phyloP scores from a whole-genome alignment of 2,329 filamentous ascomycete genomes.

The Juglanconis oblonga region DNA sequence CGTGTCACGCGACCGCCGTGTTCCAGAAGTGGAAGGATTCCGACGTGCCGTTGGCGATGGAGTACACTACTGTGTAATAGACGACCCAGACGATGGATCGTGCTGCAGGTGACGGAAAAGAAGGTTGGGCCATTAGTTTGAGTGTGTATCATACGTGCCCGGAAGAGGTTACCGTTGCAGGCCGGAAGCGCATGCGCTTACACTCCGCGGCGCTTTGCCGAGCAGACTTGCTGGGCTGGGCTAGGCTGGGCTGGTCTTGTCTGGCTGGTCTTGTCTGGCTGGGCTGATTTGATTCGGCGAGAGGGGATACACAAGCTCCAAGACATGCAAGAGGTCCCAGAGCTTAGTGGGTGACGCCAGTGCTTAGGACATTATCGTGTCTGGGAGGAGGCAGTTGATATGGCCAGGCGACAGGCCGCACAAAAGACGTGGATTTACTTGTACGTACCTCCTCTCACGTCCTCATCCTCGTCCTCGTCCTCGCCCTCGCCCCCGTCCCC shows the following conservation, averaged over 20 bases:
- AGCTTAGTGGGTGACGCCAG: neutral
- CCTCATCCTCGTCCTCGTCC: no score
- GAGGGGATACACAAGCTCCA: neutral
- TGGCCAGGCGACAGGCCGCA: neutral
- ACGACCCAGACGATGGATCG: no score
- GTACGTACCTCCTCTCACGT: neutral
- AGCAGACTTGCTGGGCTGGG: neutral
- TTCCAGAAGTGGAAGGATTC: neutral
- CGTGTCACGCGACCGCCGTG: constrained; percentile 2
- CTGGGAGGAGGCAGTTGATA: neutral
- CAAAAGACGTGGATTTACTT: neutral
- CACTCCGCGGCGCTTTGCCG: neutral
- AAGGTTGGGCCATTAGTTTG: neutral
- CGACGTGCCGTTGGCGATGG: constrained; percentile 1
- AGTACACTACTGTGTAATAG: neutral
- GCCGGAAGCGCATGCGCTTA: neutral
- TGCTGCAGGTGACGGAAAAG: neutral
- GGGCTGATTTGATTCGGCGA: neutral
- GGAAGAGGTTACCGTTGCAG: constrained; percentile 2
- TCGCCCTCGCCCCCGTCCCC: no score
- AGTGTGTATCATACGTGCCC: neutral
- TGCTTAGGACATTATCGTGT: neutral
- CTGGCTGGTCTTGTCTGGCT: neutral
- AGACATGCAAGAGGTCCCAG: neutral
- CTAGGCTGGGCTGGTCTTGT: neutral